Base-by-base conservation (phyloP, 2,329 filamentous ascomycete species). In the Monosporascus sp. region DNA sequence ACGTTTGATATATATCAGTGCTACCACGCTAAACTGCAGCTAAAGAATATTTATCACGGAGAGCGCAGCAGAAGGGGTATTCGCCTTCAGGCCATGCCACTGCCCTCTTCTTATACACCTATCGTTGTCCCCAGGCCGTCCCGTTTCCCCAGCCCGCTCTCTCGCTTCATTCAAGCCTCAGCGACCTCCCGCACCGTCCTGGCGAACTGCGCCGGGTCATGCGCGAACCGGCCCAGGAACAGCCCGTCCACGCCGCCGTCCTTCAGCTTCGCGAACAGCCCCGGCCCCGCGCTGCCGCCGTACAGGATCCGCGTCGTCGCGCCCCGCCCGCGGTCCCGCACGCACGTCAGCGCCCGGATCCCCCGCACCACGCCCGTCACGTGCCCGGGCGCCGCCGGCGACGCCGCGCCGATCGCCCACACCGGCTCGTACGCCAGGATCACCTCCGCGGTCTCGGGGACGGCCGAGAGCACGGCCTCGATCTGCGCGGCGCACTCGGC, bases 391-490 rank as follows among this genome's bases (percentile, higher is more conserved):
- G 79, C 79, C 0, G 90, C 90, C 2, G 90, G 89, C 62, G 85
- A 75, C 1, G 79, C 74, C 9, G 89, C 85, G 0, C 90, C 90
- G 68, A 94, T 95, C 1, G 90, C 90, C 90, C 90, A 95, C 1
- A 94, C 89, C 7, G 90, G 90, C 73, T 95, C 90, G 65, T 95
- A 95, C 1, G 90, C 90, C 53, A 95, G 78, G 6, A 93, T 81
- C 5, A 94, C 79, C 47, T 90, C 85, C 0, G 83, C 81, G 17
- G 82, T 75, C 11, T 74, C 74, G 1, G 84, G 78, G 7, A 93
- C 73, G 0, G 76, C 79, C 1, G 72, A 72, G 49, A 94, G 66
- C 2, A 89, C 83, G 1, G 82, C 74, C 39, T 77, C 75, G 52
- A 95, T 76, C 69, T 93, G 88, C 5, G 73, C 70, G 37, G 72